Evolutionary conservation across 2,329 filamentous ascomycete species (phyloP).

Genomic region (Rosellinia necatrix): DNA sequence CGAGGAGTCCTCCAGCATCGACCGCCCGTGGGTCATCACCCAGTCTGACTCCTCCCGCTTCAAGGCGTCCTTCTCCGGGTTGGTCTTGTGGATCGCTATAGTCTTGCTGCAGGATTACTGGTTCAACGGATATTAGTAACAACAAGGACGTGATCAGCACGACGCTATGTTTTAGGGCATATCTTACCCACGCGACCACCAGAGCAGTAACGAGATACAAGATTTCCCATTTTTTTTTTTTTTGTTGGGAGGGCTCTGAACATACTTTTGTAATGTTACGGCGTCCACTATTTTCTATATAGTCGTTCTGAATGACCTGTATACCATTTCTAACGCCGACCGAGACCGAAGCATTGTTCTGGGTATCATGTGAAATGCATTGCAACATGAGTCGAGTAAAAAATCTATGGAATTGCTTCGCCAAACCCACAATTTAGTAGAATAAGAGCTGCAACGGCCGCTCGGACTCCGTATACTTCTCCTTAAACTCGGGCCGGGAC

Average conservation of each 20-base stretch:
- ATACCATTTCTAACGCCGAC: conserved; percentile 26
- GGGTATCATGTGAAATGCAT: conserved; percentile 34
- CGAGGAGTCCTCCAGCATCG: conserved; percentile 26
- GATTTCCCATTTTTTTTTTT: not conserved
- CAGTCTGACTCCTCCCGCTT: conserved; percentile 25
- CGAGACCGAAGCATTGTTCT: conserved; percentile 18
- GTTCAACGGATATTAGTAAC: conserved; percentile 33
- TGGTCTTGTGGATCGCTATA: conserved; percentile 35
- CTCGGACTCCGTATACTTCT: conserved; percentile 66
- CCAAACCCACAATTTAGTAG: conserved; percentile 52
- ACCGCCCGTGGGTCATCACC: conserved; percentile 35
- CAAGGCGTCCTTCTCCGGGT: conserved; percentile 32
- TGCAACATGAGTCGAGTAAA: conserved; percentile 1
- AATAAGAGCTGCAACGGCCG: conserved; percentile 66
- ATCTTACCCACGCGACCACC: conserved; percentile 23
- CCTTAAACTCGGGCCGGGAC: conserved; percentile 70
- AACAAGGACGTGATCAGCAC: conserved; percentile 20
- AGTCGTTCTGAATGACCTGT: conserved; percentile 25
- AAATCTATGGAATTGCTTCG: not conserved
- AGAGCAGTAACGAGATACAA: no score
- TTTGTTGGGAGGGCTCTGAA: conserved; percentile 23
- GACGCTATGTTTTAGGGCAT: conserved; percentile 18
- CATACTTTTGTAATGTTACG: conserved; percentile 32
- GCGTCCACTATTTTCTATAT: conserved; percentile 29
- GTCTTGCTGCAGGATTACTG: conserved; percentile 36